Evolutionary conservation across 768 basidiomycete genomes (phyloP), one percentile per base, ranked within the genome.

Genomic region (Gautieria morchelliformis): DNA sequence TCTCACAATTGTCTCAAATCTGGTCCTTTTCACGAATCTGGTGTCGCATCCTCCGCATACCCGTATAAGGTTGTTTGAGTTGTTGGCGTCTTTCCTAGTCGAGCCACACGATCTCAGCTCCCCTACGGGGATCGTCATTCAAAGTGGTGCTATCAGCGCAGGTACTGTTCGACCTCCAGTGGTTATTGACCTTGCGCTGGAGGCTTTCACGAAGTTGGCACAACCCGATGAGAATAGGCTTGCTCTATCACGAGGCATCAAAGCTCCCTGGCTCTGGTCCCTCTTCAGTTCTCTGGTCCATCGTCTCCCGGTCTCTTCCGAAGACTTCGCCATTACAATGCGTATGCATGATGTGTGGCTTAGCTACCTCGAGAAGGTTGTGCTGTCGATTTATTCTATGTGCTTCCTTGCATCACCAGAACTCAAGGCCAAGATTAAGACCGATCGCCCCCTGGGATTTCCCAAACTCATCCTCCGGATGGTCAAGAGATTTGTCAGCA

Each of bases 301-400:
- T 64, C 83, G 93, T 46, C 77, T 97, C n/a, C 95, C 95, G 5
- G 69, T 96, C 48, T 69, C 79, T 24, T 85, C 89, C 58, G 68
- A 75, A 17, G 93, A 96, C 69, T 89, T 90, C 67, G 71, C 82
- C 64, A 70, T 87, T 60, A 70, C 82, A 62, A 70, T 73, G 54
- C 75, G 81, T 61, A 57, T 57, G 56, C 63, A 66, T 52, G 85
- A 89, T 65, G 65, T 72, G 20, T 92, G 89, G 84, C 68, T 93
- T 46, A 81, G 82, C 42, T 87, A 90, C 68, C 70, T 89, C 60
- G 89, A 94, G 74, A 88, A 87, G 62, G 72, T 77, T 53, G 75
- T 87, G 47, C 81, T 93, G 76, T 79, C 81, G n/a, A 78, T 96
- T 42, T 97, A 96, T 72, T 85, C 85, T 39, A 73, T 97, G 61